Percentiles rank a stretch among this genome's conserved stretches.
These are phyloP conservation scores for Zygoascus hellenicus DNA, from an alignment of 1,139 yeast species.

Conservation along the genomic window DNA sequence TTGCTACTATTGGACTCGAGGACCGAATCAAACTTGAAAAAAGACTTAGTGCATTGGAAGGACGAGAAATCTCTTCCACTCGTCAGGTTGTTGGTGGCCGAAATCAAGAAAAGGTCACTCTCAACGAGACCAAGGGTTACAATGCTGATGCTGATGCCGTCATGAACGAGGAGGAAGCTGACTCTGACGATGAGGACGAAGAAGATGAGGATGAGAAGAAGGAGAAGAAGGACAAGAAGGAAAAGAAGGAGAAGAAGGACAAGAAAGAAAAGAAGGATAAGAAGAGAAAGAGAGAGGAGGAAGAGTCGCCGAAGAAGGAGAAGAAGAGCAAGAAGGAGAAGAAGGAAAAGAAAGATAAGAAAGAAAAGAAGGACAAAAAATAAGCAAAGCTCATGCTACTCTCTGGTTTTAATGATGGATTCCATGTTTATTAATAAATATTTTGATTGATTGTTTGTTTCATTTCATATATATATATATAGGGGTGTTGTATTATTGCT, in stretches of 20 bases:
- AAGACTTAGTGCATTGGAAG: slow-evolving; percentile 92
- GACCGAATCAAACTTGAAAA: slow-evolving; percentile 92
- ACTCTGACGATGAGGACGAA: slow-evolving; percentile 26
- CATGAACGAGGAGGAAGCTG: slow-evolving; percentile 17
- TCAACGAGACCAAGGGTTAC: slow-evolving; percentile 79
- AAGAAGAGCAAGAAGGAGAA: slow-evolving; percentile 24
- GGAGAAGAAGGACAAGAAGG: slow-evolving; percentile 21
- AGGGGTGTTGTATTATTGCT: not conserved
- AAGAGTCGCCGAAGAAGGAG: slow-evolving; percentile 18
- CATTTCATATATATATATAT: slow-evolving; percentile 12
- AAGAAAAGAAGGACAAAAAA: slow-evolving; percentile 25
- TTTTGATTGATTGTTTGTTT: slow-evolving; percentile 8
- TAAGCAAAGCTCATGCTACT: slow-evolving; percentile 17
- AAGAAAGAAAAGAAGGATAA: slow-evolving; percentile 24
- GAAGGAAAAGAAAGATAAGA: slow-evolving; percentile 25
- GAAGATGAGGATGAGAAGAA: slow-evolving; percentile 21
- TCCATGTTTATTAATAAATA: slow-evolving; percentile 15
- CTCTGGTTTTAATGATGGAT: slow-evolving; percentile 10
- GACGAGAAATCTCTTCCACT: slow-evolving; percentile 49
- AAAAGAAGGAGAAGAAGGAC: slow-evolving; percentile 25
- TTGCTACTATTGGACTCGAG: slow-evolving; percentile 88
- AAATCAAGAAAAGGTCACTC: slow-evolving; percentile 62
- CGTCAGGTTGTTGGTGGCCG: slow-evolving; percentile 33
- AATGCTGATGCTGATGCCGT: slow-evolving; percentile 58
- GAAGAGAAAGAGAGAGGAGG: slow-evolving; percentile 19